Conservation (phyloP, 768 basidiomycete species). For the Calocybe indica region DNA sequence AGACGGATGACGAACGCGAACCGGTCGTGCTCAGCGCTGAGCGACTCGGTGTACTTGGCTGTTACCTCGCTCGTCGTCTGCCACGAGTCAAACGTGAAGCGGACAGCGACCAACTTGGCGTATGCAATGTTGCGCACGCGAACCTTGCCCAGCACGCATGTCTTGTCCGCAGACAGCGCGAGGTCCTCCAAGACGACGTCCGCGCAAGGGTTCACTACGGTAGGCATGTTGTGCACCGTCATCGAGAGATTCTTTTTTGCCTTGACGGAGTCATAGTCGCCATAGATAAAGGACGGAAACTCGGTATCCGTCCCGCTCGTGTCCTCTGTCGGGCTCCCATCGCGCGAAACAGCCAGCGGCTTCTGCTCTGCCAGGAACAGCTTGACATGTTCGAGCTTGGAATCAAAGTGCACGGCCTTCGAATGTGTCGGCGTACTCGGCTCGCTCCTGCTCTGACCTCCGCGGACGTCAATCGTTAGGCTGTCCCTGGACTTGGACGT, state of each 20-base stretch:
- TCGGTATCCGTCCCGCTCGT: slow-evolving; percentile 77
- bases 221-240: slow-evolving; percentile 64
- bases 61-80: slow-evolving; percentile 93
- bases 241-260: slow-evolving; percentile 43
- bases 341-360: slow-evolving; percentile 87
- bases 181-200: slow-evolving; percentile 54
- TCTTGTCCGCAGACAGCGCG: slow-evolving; percentile 42
- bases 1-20: slow-evolving; percentile 76
- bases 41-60: slow-evolving; percentile 53
- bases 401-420: slow-evolving; percentile 91
- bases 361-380: slow-evolving; percentile 94
- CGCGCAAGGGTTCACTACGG: slow-evolving; percentile 25
- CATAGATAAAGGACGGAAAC: slow-evolving; percentile 66
- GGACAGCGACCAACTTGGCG: slow-evolving; percentile 79
- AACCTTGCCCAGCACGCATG: slow-evolving; percentile 63
- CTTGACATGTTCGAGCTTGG: slow-evolving; percentile 89
- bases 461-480: slow-evolving; percentile 47
- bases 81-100: slow-evolving; percentile 94
- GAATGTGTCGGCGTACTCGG: slow-evolving; percentile 73
- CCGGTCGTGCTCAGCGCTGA: slow-evolving; percentile 55
- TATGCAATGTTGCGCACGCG: slow-evolving; percentile 84
- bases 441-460: slow-evolving; percentile 56
- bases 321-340: slow-evolving; percentile 83
- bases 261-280: slow-evolving; percentile 24
- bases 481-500: slow-evolving; percentile 46